These are phyloP conservation scores for Aaosphaeria pasadenensis DNA, from an alignment of 2,329 filamentous ascomycete genomes.

Conservation along the genomic window DNA sequence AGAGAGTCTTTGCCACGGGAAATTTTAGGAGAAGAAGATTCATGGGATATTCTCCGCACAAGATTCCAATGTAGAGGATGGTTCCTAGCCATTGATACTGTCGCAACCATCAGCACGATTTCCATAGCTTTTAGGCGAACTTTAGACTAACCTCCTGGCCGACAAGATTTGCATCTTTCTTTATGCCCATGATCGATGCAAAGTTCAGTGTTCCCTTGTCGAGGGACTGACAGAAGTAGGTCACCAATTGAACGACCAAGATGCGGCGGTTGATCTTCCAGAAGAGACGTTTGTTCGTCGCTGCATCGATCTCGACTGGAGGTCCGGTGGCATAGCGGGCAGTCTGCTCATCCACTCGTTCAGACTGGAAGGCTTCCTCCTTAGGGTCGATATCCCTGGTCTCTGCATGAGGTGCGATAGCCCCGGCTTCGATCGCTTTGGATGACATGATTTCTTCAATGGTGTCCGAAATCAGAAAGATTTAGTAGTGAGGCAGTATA, in stretches of 20 bases:
- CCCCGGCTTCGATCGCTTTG: too few relatives aligned
- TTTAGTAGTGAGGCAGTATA: too few relatives aligned
- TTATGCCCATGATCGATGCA: slow-evolving; percentile 32
- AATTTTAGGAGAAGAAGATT: slow-evolving; percentile 12
- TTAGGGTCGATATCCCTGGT: too few relatives aligned
- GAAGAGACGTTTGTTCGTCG: slow-evolving; percentile 12
- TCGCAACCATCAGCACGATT: slow-evolving; percentile 11
- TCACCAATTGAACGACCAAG: slow-evolving; percentile 10
- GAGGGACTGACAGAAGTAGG: slow-evolving; percentile 29
- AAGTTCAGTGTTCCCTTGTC: slow-evolving; percentile 37
- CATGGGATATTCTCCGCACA: slow-evolving; percentile 11
- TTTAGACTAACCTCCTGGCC: slow-evolving; percentile 13
- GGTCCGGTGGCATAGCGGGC: slow-evolving; percentile 4
- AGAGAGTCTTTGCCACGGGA: slow-evolving; percentile 16
- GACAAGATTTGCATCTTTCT: slow-evolving; percentile 26
- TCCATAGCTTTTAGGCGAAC: background rate
- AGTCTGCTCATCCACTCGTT: slow-evolving; percentile 4
- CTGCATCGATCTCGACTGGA: slow-evolving; percentile 8
- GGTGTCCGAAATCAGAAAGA: too few relatives aligned
- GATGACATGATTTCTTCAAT: too few relatives aligned
- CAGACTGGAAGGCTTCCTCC: too few relatives aligned
- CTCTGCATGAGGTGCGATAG: too few relatives aligned
- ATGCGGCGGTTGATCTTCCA: slow-evolving; percentile 14
- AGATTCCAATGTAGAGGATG: slow-evolving; percentile 47
- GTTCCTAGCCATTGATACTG: slow-evolving; percentile 59